phyloP scores from a whole-genome alignment of 345 rosid species.

The Kandelia obovata region DNA sequence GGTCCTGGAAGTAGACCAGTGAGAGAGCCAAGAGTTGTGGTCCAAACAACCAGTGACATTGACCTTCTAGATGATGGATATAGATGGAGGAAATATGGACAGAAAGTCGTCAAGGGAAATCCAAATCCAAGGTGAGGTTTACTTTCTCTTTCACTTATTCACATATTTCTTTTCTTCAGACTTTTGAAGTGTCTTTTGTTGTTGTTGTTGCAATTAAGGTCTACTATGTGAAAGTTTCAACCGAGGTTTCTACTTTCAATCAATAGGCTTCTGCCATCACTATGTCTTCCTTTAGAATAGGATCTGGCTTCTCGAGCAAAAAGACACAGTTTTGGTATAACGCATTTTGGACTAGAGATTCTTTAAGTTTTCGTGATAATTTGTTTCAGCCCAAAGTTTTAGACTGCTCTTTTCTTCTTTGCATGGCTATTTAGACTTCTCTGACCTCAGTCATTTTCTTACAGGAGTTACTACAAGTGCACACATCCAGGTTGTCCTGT shows the following conservation, averaged over 20 bases:
- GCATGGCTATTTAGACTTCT: neutral
- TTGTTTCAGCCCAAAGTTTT: no score
- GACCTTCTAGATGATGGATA: slow-evolving; percentile 96
- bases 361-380: no score
- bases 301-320: no score
- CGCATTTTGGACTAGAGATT: no score
- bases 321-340: no score
- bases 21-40: slow-evolving; percentile 87
- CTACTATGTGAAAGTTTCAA: no score
- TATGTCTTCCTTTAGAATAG: no score
- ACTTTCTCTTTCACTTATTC: neutral
- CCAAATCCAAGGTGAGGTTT: slow-evolving; percentile 74
- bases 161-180: neutral
- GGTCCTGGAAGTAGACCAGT: slow-evolving; percentile 69
- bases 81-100: slow-evolving; percentile 97
- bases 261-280: no score
- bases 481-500: slow-evolving; percentile 75
- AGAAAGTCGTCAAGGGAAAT: slow-evolving; percentile 92
- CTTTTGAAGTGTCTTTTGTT: no score
- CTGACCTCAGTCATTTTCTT: neutral
- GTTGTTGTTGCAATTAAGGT: no score
- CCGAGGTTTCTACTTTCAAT: no score
- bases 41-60: slow-evolving; percentile 88
- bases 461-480: slow-evolving; percentile 93
- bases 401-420: no score